Evolutionary conservation across 2,329 filamentous ascomycete species (phyloP).

Genomic region (Cytospora piceae): DNA sequence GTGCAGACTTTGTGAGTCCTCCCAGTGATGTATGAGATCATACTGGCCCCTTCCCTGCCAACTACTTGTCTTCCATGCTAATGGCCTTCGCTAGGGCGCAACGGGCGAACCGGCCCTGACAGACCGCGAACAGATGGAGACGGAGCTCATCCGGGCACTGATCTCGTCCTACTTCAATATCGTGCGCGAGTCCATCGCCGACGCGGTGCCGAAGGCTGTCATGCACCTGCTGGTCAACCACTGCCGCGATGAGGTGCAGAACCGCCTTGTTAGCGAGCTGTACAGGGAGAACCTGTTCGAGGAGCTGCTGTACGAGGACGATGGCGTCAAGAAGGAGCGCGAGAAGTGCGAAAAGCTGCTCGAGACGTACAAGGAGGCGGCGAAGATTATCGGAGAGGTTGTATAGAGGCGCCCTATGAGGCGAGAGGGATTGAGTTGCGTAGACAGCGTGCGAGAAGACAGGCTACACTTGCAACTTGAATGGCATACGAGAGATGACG

Average conservation of each 20-base stretch:
- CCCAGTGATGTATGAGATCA: conserved; percentile 19
- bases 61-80: conserved; percentile 30
- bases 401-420: conserved; percentile 54
- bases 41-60: background rate
- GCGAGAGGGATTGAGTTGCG: background rate
- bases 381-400: conserved; percentile 97
- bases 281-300: conserved; percentile 92
- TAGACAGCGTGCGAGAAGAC: background rate
- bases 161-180: conserved; percentile 99
- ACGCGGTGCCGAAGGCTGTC: conserved; percentile 97
- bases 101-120: conserved; percentile 84
- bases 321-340: conserved; percentile 93
- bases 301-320: conserved; percentile 95
- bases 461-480: background rate
- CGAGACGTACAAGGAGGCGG: conserved; percentile 93
- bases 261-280: conserved; percentile 90
- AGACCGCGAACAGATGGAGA: conserved; percentile 95
- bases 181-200: conserved; percentile 95
- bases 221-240: conserved; percentile 99
- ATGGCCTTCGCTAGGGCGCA: conserved; percentile 48
- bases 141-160: conserved; percentile 91
- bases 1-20: conserved; percentile 61
- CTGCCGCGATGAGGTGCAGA: conserved; percentile 97
- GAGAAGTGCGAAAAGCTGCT: conserved; percentile 98
- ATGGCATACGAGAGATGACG: conserved; percentile 21